Evolutionary conservation across 2,329 filamentous ascomycete species (phyloP).

Genomic region (Aspergillus aculeatinus): DNA sequence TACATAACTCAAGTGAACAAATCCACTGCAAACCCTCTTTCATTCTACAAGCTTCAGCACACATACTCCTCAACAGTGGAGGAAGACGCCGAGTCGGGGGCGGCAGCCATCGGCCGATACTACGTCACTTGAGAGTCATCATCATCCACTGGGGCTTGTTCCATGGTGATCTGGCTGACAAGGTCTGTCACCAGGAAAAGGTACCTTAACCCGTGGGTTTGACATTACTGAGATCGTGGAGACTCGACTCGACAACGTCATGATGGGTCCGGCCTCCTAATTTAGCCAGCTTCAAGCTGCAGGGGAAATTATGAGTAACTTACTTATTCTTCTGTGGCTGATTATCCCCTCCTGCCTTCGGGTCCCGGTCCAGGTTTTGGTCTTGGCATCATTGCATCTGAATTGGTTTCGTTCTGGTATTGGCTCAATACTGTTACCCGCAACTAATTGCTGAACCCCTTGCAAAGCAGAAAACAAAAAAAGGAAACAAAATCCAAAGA

Average conservation of each 20-base stretch:
- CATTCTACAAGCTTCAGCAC: neutral
- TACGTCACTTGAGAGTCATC: slow-evolving; percentile 1
- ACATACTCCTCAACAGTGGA: neutral
- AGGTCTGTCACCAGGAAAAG: neutral
- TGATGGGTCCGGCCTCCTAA: neutral
- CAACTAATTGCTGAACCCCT: neutral
- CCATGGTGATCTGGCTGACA: neutral
- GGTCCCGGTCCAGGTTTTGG: neutral
- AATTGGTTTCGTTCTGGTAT: neutral
- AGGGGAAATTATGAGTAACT: neutral
- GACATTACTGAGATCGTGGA: neutral
- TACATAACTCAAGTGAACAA: no score
- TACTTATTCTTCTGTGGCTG: neutral
- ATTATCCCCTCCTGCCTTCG: neutral
- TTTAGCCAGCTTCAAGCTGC: neutral
- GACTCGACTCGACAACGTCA: slow-evolving; percentile 1
- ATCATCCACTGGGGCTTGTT: neutral
- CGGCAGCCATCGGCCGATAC: neutral
- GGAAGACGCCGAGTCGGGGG: neutral
- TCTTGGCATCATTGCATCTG: neutral
- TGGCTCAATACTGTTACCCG: slow-evolving; percentile 8
- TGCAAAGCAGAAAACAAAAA: neutral
- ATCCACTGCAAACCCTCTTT: no score
- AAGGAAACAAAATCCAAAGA: neutral
- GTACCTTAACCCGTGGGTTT: neutral